Base-by-base conservation (phyloP, 352 stramenopile genomes). In the Pythium aquatile region DNA sequence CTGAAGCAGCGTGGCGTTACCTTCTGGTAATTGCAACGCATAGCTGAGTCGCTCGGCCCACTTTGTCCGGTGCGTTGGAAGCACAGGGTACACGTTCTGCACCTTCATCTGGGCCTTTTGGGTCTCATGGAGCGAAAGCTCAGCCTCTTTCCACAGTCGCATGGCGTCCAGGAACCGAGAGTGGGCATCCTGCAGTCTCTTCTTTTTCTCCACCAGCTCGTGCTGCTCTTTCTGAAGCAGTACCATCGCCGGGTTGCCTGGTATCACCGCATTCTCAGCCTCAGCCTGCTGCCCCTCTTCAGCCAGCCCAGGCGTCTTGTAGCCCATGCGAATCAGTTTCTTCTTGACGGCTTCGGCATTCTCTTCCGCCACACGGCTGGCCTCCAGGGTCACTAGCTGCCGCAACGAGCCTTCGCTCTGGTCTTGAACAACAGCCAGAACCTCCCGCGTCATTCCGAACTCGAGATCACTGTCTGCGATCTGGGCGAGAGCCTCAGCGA, bases 131-230 rank as follows among this genome's bases (percentile, higher is more conserved):
- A 93, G 67, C 17, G 82, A 85, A 26, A 79, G 58, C 28, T 94
- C 83, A 0, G 84, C 82, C 37, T 90, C 81, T 73, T 80, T 83
- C 86, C 86, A 94, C n/a, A 70, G 68, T 55, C 75, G 75, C 73
- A 90, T 86, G 2, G 86, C 84, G 8, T 91, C 79, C 16, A 91
- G 44, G 14, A 91, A 72, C 0, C 76, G 73, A 14, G 71, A 47
- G 14, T 92, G 81, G 0, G 81, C 75, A 33, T 91, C 78, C 7
- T 79, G 52, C 4, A 76, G 81, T 13, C 78, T 73, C 37, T 85
- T 87, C n/a, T 74, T 73, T 35, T 74, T 72, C 37, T 88, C 72
- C 0, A 76, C 61, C n/a, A 88, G 54, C 9, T 77, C 65, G 32
- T 86, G 72, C 14, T 70, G 73, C 55, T 89, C 79, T 55, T 87